phyloP scores from a whole-genome alignment of 176 grass and related monocot species.

The Paspalum vaginatum region DNA sequence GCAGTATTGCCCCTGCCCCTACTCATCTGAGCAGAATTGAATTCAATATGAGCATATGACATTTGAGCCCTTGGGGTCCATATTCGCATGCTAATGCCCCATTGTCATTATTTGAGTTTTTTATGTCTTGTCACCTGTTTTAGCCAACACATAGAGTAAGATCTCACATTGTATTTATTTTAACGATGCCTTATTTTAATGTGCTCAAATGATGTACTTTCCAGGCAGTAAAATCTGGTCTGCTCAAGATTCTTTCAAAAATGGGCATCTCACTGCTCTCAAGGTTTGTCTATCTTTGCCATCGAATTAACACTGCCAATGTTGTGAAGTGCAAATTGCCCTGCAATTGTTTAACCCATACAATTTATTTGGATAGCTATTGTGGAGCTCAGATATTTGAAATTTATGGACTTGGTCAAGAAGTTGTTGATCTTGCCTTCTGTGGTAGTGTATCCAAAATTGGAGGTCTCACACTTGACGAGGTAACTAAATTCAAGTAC shows the following conservation, averaged over 20 bases:
- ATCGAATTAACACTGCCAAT: conserved; percentile 28
- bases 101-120: neutral
- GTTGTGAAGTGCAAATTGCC: conserved; percentile 28
- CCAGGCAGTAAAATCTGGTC: conserved; percentile 95
- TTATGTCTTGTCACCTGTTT: neutral
- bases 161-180: conserved; percentile 31
- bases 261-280: conserved; percentile 99
- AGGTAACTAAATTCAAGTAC: conserved; percentile 63
- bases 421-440: conserved; percentile 94
- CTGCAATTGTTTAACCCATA: conserved; percentile 43
- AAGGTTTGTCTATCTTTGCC: conserved; percentile 70
- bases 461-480: conserved; percentile 93
- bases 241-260: conserved; percentile 99
- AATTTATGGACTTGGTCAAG: conserved; percentile 99
- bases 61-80: conserved; percentile 14
- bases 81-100: conserved; percentile 6
- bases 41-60: conserved; percentile 7
- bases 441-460: conserved; percentile 99
- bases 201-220: conserved; percentile 47
- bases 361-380: conserved; percentile 68
- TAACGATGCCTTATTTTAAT: conserved; percentile 23
- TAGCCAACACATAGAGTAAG: conserved; percentile 8
- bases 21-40: conserved; percentile 12
- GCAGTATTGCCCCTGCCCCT: neutral
- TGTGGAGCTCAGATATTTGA: conserved; percentile 99